Evolutionary conservation across 768 basidiomycete genomes (phyloP).

Genomic region (Russula compacta): DNA sequence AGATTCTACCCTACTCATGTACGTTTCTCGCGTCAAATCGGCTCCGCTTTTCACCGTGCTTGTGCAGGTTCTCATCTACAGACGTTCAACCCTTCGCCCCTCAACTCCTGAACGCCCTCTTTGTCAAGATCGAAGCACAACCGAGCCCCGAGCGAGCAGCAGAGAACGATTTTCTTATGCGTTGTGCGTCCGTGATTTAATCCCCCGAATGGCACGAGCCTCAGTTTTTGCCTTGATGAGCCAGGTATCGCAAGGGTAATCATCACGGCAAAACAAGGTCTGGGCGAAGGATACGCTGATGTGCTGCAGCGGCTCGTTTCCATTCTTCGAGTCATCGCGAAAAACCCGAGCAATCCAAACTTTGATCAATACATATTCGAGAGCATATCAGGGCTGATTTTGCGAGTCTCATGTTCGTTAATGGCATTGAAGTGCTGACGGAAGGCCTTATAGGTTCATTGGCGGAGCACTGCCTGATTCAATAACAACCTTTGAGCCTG

Average conservation of each 20-base stretch:
- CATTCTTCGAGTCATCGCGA: constrained; percentile 82
- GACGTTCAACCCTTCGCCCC: constrained; percentile 83
- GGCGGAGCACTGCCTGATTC: constrained; percentile 61
- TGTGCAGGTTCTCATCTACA: constrained; percentile 67
- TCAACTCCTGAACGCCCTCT: constrained; percentile 57
- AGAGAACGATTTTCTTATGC: constrained; percentile 97
- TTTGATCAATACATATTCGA: constrained; percentile 99
- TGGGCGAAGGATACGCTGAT: constrained; percentile 58
- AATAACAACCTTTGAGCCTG: constrained; percentile 65
- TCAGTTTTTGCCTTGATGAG: not conserved
- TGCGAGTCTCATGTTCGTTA: constrained; percentile 35
- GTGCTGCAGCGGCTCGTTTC: constrained; percentile 65
- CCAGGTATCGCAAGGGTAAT: constrained; percentile 92
- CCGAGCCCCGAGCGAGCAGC: constrained; percentile 86
- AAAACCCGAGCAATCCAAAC: constrained; percentile 94
- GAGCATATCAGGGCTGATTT: constrained; percentile 86
- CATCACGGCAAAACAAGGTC: constrained; percentile 72
- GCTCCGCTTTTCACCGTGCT: not conserved
- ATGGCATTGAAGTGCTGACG: not conserved
- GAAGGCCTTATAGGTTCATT: constrained; percentile 50
- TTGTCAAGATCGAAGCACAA: constrained; percentile 71
- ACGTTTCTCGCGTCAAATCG: constrained; percentile 25
- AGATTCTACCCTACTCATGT: constrained; percentile 51
- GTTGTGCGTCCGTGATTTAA: constrained; percentile 49
- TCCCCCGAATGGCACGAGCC: not conserved